A percentile compares a stretch with the other conserved stretches of the same genome.
Conservation (phyloP, 768 basidiomycete genomes). For the Termitomyces sp. region DNA sequence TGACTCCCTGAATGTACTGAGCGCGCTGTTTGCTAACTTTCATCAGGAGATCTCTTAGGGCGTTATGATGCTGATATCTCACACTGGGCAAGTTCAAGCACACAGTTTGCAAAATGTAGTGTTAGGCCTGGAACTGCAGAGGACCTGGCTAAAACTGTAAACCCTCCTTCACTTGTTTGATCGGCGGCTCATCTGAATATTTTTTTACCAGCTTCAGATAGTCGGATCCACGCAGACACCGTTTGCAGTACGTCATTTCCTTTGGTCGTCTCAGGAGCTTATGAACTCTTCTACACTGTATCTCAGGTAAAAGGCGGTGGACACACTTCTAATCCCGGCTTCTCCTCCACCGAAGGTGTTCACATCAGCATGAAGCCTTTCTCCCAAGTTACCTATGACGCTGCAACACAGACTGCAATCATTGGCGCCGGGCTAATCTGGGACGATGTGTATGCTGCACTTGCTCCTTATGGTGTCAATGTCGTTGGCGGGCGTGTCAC, state of each 20-base stretch:
- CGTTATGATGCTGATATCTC: constrained; percentile 36
- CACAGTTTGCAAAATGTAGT: constrained; percentile 41
- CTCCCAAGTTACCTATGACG: constrained; percentile 37
- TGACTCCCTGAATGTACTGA: not conserved
- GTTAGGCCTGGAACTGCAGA: constrained; percentile 53
- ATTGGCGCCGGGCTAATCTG: constrained; percentile 50
- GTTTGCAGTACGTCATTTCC: constrained; percentile 42
- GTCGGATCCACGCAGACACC: constrained; percentile 38
- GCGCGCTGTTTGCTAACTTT: not conserved
- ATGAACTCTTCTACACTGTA: not conserved
- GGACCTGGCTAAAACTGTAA: constrained; percentile 47
- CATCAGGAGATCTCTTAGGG: constrained; percentile 13
- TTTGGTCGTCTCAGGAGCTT: not conserved
- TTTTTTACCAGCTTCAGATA: constrained; percentile 36
- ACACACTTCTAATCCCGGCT: constrained; percentile 48
- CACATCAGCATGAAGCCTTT: constrained; percentile 54
- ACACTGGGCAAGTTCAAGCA: constrained; percentile 51
- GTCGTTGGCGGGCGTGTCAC: constrained; percentile 57
- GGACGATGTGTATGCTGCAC: constrained; percentile 57
- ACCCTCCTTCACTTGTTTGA: constrained; percentile 5
- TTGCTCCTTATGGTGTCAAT: constrained; percentile 43
- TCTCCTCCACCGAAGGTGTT: constrained; percentile 57
- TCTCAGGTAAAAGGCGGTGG: constrained; percentile 60
- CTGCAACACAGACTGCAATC: constrained; percentile 30
- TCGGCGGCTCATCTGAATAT: not conserved